Percentiles rank a stretch among this genome's conserved stretches.
These are phyloP conservation scores for Hygrophoropsis aurantiaca DNA, from an alignment of 768 basidiomycete genomes.

Conservation along the genomic window DNA sequence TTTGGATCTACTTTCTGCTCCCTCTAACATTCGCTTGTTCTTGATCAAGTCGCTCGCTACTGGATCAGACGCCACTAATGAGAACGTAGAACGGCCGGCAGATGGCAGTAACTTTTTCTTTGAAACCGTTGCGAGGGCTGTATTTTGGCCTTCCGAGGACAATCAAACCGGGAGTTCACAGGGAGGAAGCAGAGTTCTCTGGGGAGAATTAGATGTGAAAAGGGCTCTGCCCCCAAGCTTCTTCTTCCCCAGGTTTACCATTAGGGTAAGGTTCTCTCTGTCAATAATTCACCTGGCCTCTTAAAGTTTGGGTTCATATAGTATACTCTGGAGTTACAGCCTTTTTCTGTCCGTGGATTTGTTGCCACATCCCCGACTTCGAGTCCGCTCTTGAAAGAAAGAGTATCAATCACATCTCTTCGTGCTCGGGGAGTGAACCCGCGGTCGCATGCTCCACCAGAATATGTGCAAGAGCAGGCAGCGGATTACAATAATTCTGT, in stretches of 20 bases:
- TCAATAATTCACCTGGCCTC: background rate
- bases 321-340: constrained; percentile 47
- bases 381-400: constrained; percentile 37
- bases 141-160: constrained; percentile 48
- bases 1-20: constrained; percentile 47
- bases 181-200: constrained; percentile 35
- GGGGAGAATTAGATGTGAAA: constrained; percentile 53
- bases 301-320: constrained; percentile 13
- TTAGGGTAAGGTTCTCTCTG: constrained; percentile 38
- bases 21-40: constrained; percentile 39
- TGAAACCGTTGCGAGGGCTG: constrained; percentile 40
- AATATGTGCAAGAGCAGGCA: constrained; percentile 42
- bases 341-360: constrained; percentile 45
- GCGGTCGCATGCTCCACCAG: constrained; percentile 52
- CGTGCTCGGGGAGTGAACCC: constrained; percentile 39
- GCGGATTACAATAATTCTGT: constrained; percentile 52
- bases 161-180: constrained; percentile 19
- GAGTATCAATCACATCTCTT: constrained; percentile 38
- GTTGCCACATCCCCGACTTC: constrained; percentile 18
- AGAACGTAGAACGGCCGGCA: constrained; percentile 35
- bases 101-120: constrained; percentile 43
- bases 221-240: constrained; percentile 43
- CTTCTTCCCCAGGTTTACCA: constrained; percentile 43
- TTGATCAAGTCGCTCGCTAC: constrained; percentile 48
- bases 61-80: constrained; percentile 47